These are phyloP conservation scores for Pestalotiopsis fici DNA, from an alignment of 2,329 filamentous ascomycete genomes.

Conservation along the genomic window DNA sequence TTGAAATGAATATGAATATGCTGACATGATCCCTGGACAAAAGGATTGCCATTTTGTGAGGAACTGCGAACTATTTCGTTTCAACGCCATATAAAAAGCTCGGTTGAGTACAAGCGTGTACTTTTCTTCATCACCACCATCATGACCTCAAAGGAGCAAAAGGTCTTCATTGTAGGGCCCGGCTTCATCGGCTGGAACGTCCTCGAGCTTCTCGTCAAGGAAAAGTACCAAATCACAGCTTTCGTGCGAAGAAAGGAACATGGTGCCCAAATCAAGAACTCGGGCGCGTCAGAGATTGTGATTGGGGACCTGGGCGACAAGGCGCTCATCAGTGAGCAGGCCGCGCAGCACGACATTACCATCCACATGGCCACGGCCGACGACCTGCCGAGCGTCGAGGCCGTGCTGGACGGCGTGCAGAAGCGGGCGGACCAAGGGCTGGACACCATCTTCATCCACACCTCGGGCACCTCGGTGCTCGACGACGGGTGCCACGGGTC, in stretches of 20 bases:
- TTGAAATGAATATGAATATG: no score
- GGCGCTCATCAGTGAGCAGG: slow-evolving; percentile 36
- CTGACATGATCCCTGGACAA: background rate
- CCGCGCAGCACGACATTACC: slow-evolving; percentile 39
- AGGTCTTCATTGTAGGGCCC: slow-evolving; percentile 44
- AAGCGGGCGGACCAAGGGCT: slow-evolving; percentile 35
- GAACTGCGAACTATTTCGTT: no score
- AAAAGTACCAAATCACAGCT: slow-evolving; percentile 42
- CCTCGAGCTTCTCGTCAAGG: slow-evolving; percentile 40
- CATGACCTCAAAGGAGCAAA: slow-evolving; percentile 13
- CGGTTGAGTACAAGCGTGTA: background rate
- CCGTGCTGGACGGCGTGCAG: slow-evolving; percentile 43
- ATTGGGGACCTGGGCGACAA: slow-evolving; percentile 42
- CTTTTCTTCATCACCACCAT: background rate
- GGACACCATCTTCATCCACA: slow-evolving; percentile 49
- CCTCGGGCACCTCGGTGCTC: slow-evolving; percentile 42
- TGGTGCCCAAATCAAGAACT: slow-evolving; percentile 33
- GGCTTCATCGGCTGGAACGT: slow-evolving; percentile 50
- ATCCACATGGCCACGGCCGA: slow-evolving; percentile 52
- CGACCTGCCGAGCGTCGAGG: slow-evolving; percentile 43
- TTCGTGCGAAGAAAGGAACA: slow-evolving; percentile 40
- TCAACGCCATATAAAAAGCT: no score
- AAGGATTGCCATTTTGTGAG: background rate
- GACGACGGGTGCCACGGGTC: slow-evolving; percentile 35
- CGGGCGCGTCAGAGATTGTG: slow-evolving; percentile 35